Percentiles rank a stretch among this genome's conserved stretches.
phyloP scores from a whole-genome alignment of 108 stramenopile species.

The Cyclotella distinguenda region DNA sequence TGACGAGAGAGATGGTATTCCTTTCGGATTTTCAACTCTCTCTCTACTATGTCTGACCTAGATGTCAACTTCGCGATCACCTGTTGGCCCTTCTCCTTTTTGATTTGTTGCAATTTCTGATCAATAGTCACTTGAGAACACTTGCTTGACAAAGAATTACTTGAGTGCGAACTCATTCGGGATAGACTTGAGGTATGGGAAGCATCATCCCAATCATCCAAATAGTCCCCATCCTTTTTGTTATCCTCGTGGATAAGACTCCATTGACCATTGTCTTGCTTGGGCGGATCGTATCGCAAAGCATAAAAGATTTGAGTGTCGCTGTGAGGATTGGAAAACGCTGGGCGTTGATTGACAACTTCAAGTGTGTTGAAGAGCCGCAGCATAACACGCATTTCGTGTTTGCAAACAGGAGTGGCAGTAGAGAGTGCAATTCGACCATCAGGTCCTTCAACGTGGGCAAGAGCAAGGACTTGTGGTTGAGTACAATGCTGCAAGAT shows the following conservation, averaged over 20 bases:
- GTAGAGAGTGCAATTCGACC: conserved; percentile 80
- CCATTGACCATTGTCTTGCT: conserved; percentile 56
- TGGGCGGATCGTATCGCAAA: conserved; percentile 73
- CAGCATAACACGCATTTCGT: conserved; percentile 85
- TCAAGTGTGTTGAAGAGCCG: conserved; percentile 85
- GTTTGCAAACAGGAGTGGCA: conserved; percentile 86
- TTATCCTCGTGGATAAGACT: conserved; percentile 75
- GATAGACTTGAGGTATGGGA: conserved; percentile 75
- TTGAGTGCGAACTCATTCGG: conserved; percentile 67
- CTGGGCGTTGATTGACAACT: conserved; percentile 77
- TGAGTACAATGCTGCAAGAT: conserved; percentile 79
- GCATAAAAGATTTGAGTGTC: conserved; percentile 89
- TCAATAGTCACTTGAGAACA: conserved; percentile 73
- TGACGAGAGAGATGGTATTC: conserved; percentile 83
- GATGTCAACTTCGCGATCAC: conserved; percentile 87
- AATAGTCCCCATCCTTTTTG: conserved; percentile 67
- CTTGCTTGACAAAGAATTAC: conserved; percentile 53
- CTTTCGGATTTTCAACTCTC: conserved; percentile 81
- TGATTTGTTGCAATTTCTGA: conserved; percentile 72
- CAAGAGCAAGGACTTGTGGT: conserved; percentile 82
- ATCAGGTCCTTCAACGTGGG: conserved; percentile 75
- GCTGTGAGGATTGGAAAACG: conserved; percentile 73
- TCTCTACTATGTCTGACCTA: conserved; percentile 80
- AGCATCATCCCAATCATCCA: conserved; percentile 80
- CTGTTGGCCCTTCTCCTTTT: conserved; percentile 83